Percentiles rank a stretch among this genome's conserved stretches.
Evolutionary conservation across 371 early-diverging fungal species (phyloP).

Genomic region (Amoeboaphelidium protococcarum): DNA sequence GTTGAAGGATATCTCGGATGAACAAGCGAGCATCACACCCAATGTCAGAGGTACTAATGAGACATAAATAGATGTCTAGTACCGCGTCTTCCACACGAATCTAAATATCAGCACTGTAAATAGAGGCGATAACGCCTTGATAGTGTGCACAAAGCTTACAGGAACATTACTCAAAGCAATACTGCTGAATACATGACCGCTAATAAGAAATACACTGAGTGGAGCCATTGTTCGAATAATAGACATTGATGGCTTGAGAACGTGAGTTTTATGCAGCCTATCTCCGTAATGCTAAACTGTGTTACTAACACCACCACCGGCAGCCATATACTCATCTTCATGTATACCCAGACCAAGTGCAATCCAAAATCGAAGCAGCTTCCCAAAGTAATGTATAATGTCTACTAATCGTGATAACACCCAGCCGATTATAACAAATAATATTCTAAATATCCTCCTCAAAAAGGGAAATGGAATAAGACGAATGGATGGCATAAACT

Average conservation of each 20-base stretch:
- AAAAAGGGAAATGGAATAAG: too few relatives aligned
- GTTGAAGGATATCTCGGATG: conserved; percentile 19
- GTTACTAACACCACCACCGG: too few relatives aligned
- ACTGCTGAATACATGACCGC: conserved; percentile 53
- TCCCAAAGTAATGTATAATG: too few relatives aligned
- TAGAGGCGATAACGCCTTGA: conserved; percentile 71
- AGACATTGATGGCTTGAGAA: neutral
- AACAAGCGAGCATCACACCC: conserved; percentile 58
- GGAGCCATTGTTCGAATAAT: conserved; percentile 29
- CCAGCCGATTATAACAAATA: too few relatives aligned
- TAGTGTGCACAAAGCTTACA: conserved; percentile 59
- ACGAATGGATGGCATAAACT: too few relatives aligned
- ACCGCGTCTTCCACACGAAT: conserved; percentile 28
- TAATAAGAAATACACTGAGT: conserved; percentile 40
- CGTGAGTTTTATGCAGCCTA: neutral
- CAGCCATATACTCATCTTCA: neutral
- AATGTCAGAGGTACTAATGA: conserved; percentile 46
- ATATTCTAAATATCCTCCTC: too few relatives aligned
- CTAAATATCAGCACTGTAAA: conserved; percentile 56
- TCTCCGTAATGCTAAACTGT: neutral
- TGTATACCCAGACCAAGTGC: neutral
- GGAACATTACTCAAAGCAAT: conserved; percentile 44
- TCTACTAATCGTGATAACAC: too few relatives aligned
- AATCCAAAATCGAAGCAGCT: neutral
- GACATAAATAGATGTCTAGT: conserved; percentile 34